Evolutionary conservation across 2,329 filamentous ascomycete species (phyloP), one percentile per base, ranked within the genome.

Genomic region (Fusarium sp.): DNA sequence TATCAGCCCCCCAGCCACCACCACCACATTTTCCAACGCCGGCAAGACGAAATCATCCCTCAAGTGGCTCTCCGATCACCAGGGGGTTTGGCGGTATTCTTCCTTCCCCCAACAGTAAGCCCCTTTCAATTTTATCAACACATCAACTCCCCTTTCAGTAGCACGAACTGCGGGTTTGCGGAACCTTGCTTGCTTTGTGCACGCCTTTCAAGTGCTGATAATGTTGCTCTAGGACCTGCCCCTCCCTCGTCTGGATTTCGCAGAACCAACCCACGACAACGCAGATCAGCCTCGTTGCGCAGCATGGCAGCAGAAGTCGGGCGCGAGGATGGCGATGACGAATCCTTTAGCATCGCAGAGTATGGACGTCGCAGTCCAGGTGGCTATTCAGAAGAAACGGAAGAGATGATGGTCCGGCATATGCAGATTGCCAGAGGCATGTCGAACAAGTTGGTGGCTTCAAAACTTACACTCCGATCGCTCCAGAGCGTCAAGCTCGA

Each of bases 361-460:
- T 66, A 66, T 37, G 28, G 54, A 25, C 46, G 65, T 12, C 37
- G 65, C 18, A 63, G 58, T 37, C 56, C 56, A 13, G 23, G 42
- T 25, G 44, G 56, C 16, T 52, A 28, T 28, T 28, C 28, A 28
- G 46, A 62, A 42, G 67, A 72, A 16, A 39, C 45, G n/a, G 76
- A 79, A 4, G 81, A 83, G 14, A 73, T 74, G 19, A 74, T 78
- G 11, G 54, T 82, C 19, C 79, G 83, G 18, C 78, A 80, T 13
- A 77, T 83, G 16, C 85, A 87, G 70, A 57, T 86, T 8, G 70
- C 84, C 34, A 82, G 85, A 43, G 84, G 84, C 18, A 62, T 81
- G 23, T 73, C 78, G 1, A 82, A 77, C 41, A 85, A 83, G 71
- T 78, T 81, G 66, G 81, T 86, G 9, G 85, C 84, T 5, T 86